Evolutionary conservation across 1,139 yeast genomes (phyloP), one percentile per base, ranked within the genome.

Genomic region (Debaryomycetaceae sp.): DNA sequence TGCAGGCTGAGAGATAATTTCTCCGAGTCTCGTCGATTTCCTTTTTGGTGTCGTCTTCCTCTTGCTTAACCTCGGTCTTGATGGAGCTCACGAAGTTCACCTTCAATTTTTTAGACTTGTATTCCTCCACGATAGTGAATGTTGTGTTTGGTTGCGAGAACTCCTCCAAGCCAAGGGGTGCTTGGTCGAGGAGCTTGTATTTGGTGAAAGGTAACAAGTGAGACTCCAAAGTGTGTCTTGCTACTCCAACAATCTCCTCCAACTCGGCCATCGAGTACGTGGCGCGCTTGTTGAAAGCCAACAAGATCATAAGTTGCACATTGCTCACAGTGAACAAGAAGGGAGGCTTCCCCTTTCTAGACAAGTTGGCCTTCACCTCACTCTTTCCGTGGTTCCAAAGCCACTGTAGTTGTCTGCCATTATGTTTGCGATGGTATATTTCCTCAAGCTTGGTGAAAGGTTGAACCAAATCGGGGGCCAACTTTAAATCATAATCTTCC

Each of bases 361-460:
- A 75, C 42, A 88, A 72, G 50, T 84, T 83, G n/a, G 95, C 95
- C 56, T 79, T 83, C 34, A 93, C 61, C 53, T 93, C 99, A 40
- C 95, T 94, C 56, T 93, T 83, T 27, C 95, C 86, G 51, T 86
- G 79, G 45, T 86, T 84, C 96, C 97, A 93, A 37, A 91, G 71
- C 98, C 98, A 93, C 50, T 84, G 83, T 48, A 93, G 73, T 43
- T 86, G 80, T 54, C 98, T 74, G 10, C 97, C 97, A 38, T 70
- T 75, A 54, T 91, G 96, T 48, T 83, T 83, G 28, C 70, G 64
- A 29, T 75, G 71, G 53, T 91, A 93, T 39, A 83, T 71, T 27
- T 71, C 69, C 37, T 78, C 78, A 36, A 91, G 78, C 38, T 75
- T 73, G 31, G 78, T 76, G 45, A 83, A 77, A 2, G 93, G 76